These are phyloP conservation scores for Cercophora scortea DNA, from an alignment of 495 filamentous ascomycete genomes.

Conservation along the genomic window DNA sequence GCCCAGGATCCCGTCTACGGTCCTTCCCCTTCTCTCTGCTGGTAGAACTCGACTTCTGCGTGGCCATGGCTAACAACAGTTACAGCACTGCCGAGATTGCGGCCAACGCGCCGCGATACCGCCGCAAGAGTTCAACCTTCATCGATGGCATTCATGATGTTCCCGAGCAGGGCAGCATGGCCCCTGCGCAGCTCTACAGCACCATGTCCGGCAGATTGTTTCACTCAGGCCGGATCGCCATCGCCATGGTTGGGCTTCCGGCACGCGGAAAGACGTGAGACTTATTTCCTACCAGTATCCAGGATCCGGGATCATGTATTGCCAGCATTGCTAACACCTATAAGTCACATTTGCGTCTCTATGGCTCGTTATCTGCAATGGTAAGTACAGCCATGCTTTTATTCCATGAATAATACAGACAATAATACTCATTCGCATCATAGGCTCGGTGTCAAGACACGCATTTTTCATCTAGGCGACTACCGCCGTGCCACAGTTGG, in stretches of 20 bases:
- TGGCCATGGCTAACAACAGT: constrained; percentile 15
- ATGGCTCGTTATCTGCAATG: constrained; percentile 91
- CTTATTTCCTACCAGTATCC: no score
- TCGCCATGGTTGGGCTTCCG: constrained; percentile 92
- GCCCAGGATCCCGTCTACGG: no score
- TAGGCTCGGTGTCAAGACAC: constrained; percentile 95
- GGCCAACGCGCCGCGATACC: constrained; percentile 71
- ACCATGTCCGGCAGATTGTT: constrained; percentile 96
- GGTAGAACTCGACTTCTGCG: no score
- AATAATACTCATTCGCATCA: constrained; percentile 6
- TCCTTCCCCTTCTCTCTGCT: no score
- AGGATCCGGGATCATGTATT: no score
- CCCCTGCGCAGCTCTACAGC: constrained; percentile 94
- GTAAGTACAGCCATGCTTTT: constrained; percentile 36
- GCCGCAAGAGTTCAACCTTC: constrained; percentile 87
- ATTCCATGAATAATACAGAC: background rate
- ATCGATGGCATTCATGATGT: constrained; percentile 97
- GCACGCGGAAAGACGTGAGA: constrained; percentile 93
- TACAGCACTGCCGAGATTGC: constrained; percentile 75
- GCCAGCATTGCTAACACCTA: constrained; percentile 12
- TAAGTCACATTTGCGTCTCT: constrained; percentile 88
- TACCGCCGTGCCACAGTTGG: constrained; percentile 90
- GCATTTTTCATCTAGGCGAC: constrained; percentile 94
- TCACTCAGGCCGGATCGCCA: constrained; percentile 93
- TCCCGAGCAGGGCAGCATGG: constrained; percentile 66